Evolutionary conservation across 2,329 filamentous ascomycete genomes (phyloP).

Genomic region (Stemphylium beticola): DNA sequence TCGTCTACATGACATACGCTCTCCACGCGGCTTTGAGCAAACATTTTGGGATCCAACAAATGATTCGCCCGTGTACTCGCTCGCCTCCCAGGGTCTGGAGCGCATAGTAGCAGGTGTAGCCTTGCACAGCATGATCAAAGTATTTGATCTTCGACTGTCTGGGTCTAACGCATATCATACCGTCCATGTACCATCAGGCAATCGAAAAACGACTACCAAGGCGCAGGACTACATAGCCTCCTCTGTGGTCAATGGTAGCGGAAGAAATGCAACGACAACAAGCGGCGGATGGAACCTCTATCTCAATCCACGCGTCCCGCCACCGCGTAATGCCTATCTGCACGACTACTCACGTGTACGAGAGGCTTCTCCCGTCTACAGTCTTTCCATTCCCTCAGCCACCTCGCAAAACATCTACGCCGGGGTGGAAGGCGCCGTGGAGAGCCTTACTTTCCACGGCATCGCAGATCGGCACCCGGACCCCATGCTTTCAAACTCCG

Average conservation of each 20-base stretch:
- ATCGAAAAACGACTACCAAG: not conserved
- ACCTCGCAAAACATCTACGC: slow-evolving; percentile 55
- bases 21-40: slow-evolving; percentile 54
- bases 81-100: slow-evolving; percentile 63
- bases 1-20: slow-evolving; percentile 67
- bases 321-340: slow-evolving; percentile 20
- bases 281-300: slow-evolving; percentile 55
- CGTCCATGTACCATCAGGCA: slow-evolving; percentile 28
- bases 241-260: slow-evolving; percentile 14
- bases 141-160: slow-evolving; percentile 66
- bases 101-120: slow-evolving; percentile 63
- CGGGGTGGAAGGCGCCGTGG: slow-evolving; percentile 54
- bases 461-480: slow-evolving; percentile 54
- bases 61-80: slow-evolving; percentile 63
- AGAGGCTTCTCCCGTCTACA: slow-evolving; percentile 55
- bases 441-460: slow-evolving; percentile 53
- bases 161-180: slow-evolving; percentile 50
- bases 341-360: slow-evolving; percentile 24
- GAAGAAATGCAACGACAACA: slow-evolving; percentile 2
- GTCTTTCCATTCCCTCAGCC: slow-evolving; percentile 54
- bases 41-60: slow-evolving; percentile 64
- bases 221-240: slow-evolving; percentile 23
- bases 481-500: slow-evolving; percentile 39
- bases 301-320: slow-evolving; percentile 47
- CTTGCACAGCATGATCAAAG: slow-evolving; percentile 64